Percentiles rank a stretch among this genome's conserved stretches.
Evolutionary conservation across 441 rosid species (phyloP).

Genomic region (Breynia disticha): DNA sequence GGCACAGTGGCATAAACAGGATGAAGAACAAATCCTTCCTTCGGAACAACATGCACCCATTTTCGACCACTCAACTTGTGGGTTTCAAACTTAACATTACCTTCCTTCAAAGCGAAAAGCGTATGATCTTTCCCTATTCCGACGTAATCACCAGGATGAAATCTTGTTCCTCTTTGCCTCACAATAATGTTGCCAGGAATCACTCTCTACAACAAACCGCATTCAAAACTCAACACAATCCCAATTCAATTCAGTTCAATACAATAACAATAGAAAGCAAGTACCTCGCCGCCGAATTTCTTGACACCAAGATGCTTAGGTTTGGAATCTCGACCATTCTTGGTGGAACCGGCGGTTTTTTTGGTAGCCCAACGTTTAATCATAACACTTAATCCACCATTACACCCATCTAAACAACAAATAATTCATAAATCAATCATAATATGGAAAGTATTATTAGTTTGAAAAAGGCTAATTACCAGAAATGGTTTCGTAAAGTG

Average conservation of each 20-base stretch:
- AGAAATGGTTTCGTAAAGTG: conserved; percentile 26
- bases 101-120: conserved; percentile 70
- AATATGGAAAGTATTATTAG: not conserved
- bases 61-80: conserved; percentile 53
- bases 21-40: conserved; percentile 51
- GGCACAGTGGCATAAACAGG: conserved; percentile 36
- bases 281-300: conserved; percentile 93
- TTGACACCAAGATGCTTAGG: conserved; percentile 87
- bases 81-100: conserved; percentile 54
- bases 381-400: conserved; percentile 55
- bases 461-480: conserved; percentile 17
- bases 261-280: conserved; percentile 1
- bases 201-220: conserved; percentile 36
- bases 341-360: conserved; percentile 73
- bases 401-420: conserved; percentile 36
- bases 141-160: conserved; percentile 82
- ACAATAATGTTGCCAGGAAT: conserved; percentile 69
- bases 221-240: not conserved
- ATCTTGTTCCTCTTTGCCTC: conserved; percentile 59
- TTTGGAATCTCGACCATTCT: conserved; percentile 85
- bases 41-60: conserved; percentile 76
- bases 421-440: not conserved
- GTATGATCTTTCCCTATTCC: conserved; percentile 88
- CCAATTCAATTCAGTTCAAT: not conserved
- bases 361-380: conserved; percentile 83